A percentile compares a stretch with the other conserved stretches of the same genome.
Evolutionary conservation across 441 rosid genomes (phyloP).

Genomic region (Manihot esculenta): DNA sequence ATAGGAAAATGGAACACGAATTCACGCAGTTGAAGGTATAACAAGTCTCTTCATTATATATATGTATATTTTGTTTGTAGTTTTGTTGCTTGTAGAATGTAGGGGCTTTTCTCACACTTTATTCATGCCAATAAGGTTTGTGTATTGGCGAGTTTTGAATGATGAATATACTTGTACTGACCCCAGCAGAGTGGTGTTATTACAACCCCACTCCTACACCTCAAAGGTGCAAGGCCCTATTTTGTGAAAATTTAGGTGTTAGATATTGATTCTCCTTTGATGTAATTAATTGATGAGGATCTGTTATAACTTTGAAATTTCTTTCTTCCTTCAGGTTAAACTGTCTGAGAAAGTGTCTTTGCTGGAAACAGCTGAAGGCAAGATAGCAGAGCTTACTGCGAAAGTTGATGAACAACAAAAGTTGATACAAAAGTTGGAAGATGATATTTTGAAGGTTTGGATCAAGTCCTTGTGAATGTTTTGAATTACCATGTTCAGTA

Average conservation of each 20-base stretch:
- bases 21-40: constrained; percentile 88
- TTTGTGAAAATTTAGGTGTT: constrained; percentile 18
- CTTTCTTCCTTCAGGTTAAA: constrained; percentile 60
- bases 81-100: constrained; percentile 5
- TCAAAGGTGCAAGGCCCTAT: not conserved
- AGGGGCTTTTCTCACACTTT: not conserved
- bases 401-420: constrained; percentile 80
- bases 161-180: not conserved
- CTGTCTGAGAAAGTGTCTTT: constrained; percentile 76
- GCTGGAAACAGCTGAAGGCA: constrained; percentile 80
- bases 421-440: constrained; percentile 95
- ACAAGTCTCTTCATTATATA: constrained; percentile 16
- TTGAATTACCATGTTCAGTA: constrained; percentile 2
- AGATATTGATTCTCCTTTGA: not conserved
- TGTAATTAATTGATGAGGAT: constrained; percentile 8
- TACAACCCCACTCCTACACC: not conserved
- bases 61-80: not conserved
- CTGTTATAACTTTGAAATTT: constrained; percentile 18
- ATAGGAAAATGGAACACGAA: constrained; percentile 97
- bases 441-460: constrained; percentile 89
- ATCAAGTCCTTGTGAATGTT: constrained; percentile 24
- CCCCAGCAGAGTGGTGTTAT: not conserved
- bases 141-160: not conserved
- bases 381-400: constrained; percentile 67
- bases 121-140: not conserved